phyloP scores from a whole-genome alignment of 2,329 filamentous ascomycete genomes.

The Thermomyces lanuginosus region DNA sequence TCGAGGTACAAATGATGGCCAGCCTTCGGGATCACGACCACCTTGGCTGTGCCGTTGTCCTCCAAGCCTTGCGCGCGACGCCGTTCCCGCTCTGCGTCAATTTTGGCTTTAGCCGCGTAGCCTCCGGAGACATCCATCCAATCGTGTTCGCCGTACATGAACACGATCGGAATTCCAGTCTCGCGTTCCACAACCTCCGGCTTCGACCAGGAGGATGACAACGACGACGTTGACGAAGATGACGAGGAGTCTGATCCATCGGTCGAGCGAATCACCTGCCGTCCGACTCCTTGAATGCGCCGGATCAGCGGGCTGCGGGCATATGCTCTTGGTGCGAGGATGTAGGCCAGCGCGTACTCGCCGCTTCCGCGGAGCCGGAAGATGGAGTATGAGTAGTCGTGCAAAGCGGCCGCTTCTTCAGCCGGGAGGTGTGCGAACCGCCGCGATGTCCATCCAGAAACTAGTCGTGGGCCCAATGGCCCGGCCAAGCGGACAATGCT shows the following conservation, averaged over 20 bases:
- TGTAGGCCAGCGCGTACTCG: slow-evolving; percentile 82
- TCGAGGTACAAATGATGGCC: slow-evolving; percentile 61
- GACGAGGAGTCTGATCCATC: slow-evolving; percentile 6
- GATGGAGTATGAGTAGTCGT: slow-evolving; percentile 86
- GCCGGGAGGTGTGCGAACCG: slow-evolving; percentile 77
- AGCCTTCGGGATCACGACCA: slow-evolving; percentile 57
- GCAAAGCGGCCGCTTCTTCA: slow-evolving; percentile 66
- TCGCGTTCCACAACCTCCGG: slow-evolving; percentile 33
- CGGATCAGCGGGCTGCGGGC: slow-evolving; percentile 76
- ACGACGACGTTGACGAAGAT: slow-evolving; percentile 17
- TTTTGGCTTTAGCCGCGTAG: slow-evolving; percentile 59
- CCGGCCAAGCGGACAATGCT: slow-evolving; percentile 75
- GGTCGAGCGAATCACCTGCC: slow-evolving; percentile 39
- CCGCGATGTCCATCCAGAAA: slow-evolving; percentile 86
- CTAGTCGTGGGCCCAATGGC: slow-evolving; percentile 75
- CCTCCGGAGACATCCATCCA: slow-evolving; percentile 97
- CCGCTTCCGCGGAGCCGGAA: slow-evolving; percentile 86
- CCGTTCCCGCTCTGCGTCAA: slow-evolving; percentile 53
- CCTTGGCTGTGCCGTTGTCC: slow-evolving; percentile 70
- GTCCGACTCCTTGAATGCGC: slow-evolving; percentile 69
- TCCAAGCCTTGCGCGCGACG: slow-evolving; percentile 44
- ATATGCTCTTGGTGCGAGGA: slow-evolving; percentile 85
- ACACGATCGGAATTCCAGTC: slow-evolving; percentile 63
- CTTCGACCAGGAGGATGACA: slow-evolving; percentile 8
- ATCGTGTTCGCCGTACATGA: slow-evolving; percentile 96